These are phyloP conservation scores for Lepidium aucheri DNA, from an alignment of 345 rosid species.

Conservation along the genomic window DNA sequence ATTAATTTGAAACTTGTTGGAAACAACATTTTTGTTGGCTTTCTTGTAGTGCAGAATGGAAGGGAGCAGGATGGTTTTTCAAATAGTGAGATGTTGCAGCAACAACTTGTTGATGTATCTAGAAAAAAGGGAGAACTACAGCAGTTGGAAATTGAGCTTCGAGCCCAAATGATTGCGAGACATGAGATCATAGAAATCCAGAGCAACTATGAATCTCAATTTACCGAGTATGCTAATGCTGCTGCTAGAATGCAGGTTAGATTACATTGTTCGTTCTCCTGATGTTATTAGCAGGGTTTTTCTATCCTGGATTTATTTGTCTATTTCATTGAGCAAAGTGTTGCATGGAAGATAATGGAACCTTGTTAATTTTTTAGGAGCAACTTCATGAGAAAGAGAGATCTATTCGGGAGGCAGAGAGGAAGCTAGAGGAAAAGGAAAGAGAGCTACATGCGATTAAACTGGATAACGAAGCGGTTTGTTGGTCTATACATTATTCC, in stretches of 20 bases:
- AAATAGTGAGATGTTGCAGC: slow-evolving; percentile 53
- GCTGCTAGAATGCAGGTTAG: slow-evolving; percentile 59
- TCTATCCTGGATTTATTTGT: neutral
- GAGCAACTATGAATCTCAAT: slow-evolving; percentile 46
- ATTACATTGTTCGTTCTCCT: neutral
- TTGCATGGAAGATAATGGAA: neutral
- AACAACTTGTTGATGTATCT: slow-evolving; percentile 41
- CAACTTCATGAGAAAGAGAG: slow-evolving; percentile 63
- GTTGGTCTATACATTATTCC: slow-evolving; percentile 12
- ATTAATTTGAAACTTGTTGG: neutral
- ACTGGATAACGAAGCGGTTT: slow-evolving; percentile 82
- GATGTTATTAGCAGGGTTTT: neutral
- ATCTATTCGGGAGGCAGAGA: slow-evolving; percentile 56
- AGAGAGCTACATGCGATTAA: slow-evolving; percentile 80
- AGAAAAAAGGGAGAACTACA: slow-evolving; percentile 69
- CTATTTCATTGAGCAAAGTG: neutral
- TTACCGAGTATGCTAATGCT: slow-evolving; percentile 55
- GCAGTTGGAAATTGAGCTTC: slow-evolving; percentile 65
- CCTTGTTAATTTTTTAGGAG: slow-evolving; percentile 44
- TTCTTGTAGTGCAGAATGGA: slow-evolving; percentile 63
- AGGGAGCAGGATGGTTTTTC: slow-evolving; percentile 53
- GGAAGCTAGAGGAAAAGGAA: slow-evolving; percentile 78
- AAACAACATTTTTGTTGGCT: neutral
- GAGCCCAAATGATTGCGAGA: slow-evolving; percentile 61
- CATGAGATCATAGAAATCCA: slow-evolving; percentile 60